Percentiles rank a stretch among this genome's conserved stretches.
Conservation (phyloP, 2,329 filamentous ascomycete genomes). For the Verticillium dahliae region DNA sequence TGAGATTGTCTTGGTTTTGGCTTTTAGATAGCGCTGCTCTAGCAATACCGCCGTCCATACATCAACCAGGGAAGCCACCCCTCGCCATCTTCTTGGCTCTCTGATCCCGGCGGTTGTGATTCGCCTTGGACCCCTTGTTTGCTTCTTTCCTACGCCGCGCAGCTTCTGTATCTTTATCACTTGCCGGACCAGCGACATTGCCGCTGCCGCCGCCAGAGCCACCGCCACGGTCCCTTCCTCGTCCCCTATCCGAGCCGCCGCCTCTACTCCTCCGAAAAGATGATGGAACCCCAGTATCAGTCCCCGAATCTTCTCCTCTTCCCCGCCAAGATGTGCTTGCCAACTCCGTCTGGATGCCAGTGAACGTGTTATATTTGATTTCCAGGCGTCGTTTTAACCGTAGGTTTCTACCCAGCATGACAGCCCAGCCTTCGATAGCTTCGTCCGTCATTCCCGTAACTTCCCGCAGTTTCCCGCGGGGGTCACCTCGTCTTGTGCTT, state of each 20-base stretch:
- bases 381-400: conserved; percentile 64
- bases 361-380: conserved; percentile 58
- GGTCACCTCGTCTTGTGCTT: conserved; percentile 57
- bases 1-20: neutral
- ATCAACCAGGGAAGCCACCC: conserved; percentile 28
- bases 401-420: conserved; percentile 75
- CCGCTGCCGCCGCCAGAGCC: conserved; percentile 42
- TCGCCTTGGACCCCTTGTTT: conserved; percentile 73
- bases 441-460: conserved; percentile 90
- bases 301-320: conserved; percentile 51
- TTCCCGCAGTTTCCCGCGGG: conserved; percentile 57
- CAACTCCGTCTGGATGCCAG: conserved; percentile 59
- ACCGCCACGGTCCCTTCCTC: conserved; percentile 38
- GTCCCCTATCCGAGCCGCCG: conserved; percentile 37
- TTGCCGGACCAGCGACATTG: conserved; percentile 57
- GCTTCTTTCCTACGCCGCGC: conserved; percentile 74
- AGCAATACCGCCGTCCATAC: neutral
- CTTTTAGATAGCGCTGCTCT: neutral
- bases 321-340: conserved; percentile 59
- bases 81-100: conserved; percentile 60
- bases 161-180: conserved; percentile 64
- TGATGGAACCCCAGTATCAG: conserved; percentile 34
- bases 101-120: conserved; percentile 76
- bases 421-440: conserved; percentile 85
- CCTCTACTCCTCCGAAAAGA: conserved; percentile 32